phyloP scores from a whole-genome alignment of 495 filamentous ascomycete genomes.

The Venustampulla echinocandica region DNA sequence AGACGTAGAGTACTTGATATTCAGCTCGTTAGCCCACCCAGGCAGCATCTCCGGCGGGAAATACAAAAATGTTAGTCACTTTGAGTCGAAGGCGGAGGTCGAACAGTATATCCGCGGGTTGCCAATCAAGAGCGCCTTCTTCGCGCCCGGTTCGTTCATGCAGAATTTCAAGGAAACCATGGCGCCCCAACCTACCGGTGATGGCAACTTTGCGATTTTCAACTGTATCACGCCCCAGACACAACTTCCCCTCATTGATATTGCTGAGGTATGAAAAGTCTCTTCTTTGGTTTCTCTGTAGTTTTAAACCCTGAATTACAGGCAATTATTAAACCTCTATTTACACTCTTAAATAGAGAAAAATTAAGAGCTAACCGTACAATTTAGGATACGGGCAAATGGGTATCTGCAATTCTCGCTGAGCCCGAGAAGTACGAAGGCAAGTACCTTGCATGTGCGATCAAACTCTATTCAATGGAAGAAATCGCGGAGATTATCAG shows the following conservation, averaged over 20 bases:
- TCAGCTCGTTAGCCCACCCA: slow-evolving; percentile 33
- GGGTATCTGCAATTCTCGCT: slow-evolving; percentile 41
- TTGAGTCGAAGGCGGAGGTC: slow-evolving; percentile 38
- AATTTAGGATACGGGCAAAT: slow-evolving; percentile 49
- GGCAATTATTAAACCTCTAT: too few species aligned
- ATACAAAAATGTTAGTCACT: slow-evolving; percentile 29
- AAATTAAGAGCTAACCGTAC: too few species aligned
- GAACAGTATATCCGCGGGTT: slow-evolving; percentile 35
- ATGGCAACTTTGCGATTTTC: slow-evolving; percentile 28
- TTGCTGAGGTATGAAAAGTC: too few species aligned
- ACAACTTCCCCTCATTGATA: slow-evolving; percentile 36
- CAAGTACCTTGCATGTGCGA: slow-evolving; percentile 34
- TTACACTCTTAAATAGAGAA: too few species aligned
- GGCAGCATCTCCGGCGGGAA: slow-evolving; percentile 30
- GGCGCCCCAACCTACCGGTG: slow-evolving; percentile 20
- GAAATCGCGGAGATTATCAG: slow-evolving; percentile 31
- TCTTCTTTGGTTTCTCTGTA: too few species aligned
- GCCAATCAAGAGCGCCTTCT: slow-evolving; percentile 36
- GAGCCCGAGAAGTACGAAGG: slow-evolving; percentile 42
- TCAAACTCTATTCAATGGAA: slow-evolving; percentile 27
- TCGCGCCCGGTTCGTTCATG: slow-evolving; percentile 40
- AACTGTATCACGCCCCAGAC: slow-evolving; percentile 24
- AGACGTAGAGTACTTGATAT: slow-evolving; percentile 43
- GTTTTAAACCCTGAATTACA: too few species aligned
- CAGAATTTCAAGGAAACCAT: slow-evolving; percentile 33